Evolutionary conservation across 2,329 filamentous ascomycete species (phyloP).

Genomic region (Cladophialophora bantiana): DNA sequence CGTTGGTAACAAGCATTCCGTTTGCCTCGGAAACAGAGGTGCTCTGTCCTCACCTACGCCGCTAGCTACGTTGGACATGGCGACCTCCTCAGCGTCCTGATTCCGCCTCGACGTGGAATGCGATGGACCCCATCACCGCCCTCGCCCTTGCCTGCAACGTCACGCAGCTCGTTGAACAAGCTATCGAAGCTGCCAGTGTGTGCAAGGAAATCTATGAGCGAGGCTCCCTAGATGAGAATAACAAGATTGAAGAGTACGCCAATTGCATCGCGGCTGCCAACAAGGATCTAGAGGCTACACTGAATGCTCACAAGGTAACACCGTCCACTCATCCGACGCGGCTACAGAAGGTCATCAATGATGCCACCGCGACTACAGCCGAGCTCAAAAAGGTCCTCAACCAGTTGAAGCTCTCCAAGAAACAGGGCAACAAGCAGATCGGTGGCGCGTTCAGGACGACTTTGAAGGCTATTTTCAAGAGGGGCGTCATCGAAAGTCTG

Average conservation of each 20-base stretch:
- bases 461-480: slow-evolving; percentile 16
- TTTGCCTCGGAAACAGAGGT: background rate
- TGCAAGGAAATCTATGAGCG: slow-evolving; percentile 28
- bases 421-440: slow-evolving; percentile 1
- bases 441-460: slow-evolving; percentile 14
- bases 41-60: too few species aligned
- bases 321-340: slow-evolving; percentile 6
- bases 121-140: slow-evolving; percentile 23
- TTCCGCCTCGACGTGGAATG: background rate
- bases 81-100: background rate
- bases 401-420: slow-evolving; percentile 23
- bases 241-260: slow-evolving; percentile 25
- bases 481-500: slow-evolving; percentile 18
- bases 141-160: slow-evolving; percentile 30
- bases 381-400: slow-evolving; percentile 25
- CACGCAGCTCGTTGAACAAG: slow-evolving; percentile 25
- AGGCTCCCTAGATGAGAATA: slow-evolving; percentile 24
- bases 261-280: slow-evolving; percentile 19
- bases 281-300: slow-evolving; percentile 11
- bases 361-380: slow-evolving; percentile 5
- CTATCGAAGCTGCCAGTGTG: slow-evolving; percentile 19
- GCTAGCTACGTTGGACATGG: background rate
- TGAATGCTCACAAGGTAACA: background rate
- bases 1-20: background rate
- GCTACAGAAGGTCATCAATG: slow-evolving; percentile 12